Base-by-base conservation (phyloP, 2,329 filamentous ascomycete species). In the Neofusicoccum laricinum region DNA sequence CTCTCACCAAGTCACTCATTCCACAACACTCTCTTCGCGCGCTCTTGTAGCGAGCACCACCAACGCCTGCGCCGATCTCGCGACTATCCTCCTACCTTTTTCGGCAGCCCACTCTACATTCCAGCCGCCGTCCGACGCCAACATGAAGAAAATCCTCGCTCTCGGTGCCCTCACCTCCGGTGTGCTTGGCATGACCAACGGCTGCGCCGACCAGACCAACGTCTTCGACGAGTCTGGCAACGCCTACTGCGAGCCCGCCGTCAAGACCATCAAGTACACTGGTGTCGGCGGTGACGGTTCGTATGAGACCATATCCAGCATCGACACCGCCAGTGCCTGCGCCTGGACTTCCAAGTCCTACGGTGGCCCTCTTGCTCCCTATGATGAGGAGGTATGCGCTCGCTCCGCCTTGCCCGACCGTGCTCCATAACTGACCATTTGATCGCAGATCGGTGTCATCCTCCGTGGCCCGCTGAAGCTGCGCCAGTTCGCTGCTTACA, bases 391-490 rank as follows among this genome's bases (percentile, higher is more conserved):
- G 78, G 90, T 92, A 79, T 76, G 86, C 75, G 8, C n/a, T 36
- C 15, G 25, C 36, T 41, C 30, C 40, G 50, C 19, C 14, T 32
- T 19, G 10, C 2, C 17, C n/a, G 3, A 15, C 15, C 12, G 32
- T 30, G 19, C 25, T 36, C 14, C 34, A 53, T 30, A 8, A 8
- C 34, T 65, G 40, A 67, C 43, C 19, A 21, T n/a, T 17, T 51
- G 46, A 34, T 25, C 32, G 0, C 66, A 92, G 89, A 80, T 93
- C 34, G 91, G 89, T 1, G 76, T 91, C 67, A 88, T 92, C 73
- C 82, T 93, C 71, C 88, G 90, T 69, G 91, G 90, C 2, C 90
- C 90, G 1, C 75, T 91, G 69, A 78, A 84, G 43, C 73, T 93
- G 36, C 86, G 86, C 71, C 84, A 90, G 68, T 81, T 92, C 63